Percentiles rank a stretch among this genome's conserved stretches.
These are phyloP conservation scores for Mycena galericulata DNA, from an alignment of 768 basidiomycete species.

Conservation along the genomic window DNA sequence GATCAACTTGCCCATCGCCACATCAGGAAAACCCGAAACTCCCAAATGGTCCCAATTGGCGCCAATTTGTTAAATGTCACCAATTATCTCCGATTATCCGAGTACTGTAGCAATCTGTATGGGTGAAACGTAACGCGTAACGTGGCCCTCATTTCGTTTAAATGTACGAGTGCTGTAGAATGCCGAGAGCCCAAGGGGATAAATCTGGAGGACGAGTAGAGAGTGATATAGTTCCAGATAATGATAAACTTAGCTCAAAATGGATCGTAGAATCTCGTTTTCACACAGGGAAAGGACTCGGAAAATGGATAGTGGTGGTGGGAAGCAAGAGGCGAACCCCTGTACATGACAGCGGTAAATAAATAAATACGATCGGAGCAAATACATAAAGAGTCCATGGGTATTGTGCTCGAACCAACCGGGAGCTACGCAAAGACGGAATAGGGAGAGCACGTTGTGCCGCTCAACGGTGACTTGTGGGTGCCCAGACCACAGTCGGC, in stretches of 20 bases:
- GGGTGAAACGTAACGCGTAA: too few relatives aligned
- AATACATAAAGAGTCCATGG: slow-evolving; percentile 5
- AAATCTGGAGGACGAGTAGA: neutral
- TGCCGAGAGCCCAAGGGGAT: too few relatives aligned
- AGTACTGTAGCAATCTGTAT: too few relatives aligned
- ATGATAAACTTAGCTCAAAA: neutral
- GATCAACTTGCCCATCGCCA: too few relatives aligned
- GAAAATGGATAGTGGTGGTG: neutral
- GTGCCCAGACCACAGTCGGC: slow-evolving; percentile 7
- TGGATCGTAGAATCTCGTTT: neutral
- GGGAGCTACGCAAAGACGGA: neutral
- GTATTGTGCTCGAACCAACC: neutral
- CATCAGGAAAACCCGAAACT: too few relatives aligned
- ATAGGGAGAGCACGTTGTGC: slow-evolving; percentile 2
- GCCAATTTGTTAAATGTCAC: too few relatives aligned
- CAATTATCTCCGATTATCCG: too few relatives aligned
- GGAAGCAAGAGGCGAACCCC: neutral
- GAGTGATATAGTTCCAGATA: too few relatives aligned
- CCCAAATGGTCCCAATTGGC: too few relatives aligned
- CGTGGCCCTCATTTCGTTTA: too few relatives aligned
- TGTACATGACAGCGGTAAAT: slow-evolving; percentile 1
- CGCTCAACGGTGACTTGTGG: slow-evolving; percentile 3
- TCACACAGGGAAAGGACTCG: neutral
- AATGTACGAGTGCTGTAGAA: too few relatives aligned
- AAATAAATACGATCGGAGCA: neutral